Conservation (phyloP, 2,329 filamentous ascomycete genomes). For the Penicillium oxalicum region DNA sequence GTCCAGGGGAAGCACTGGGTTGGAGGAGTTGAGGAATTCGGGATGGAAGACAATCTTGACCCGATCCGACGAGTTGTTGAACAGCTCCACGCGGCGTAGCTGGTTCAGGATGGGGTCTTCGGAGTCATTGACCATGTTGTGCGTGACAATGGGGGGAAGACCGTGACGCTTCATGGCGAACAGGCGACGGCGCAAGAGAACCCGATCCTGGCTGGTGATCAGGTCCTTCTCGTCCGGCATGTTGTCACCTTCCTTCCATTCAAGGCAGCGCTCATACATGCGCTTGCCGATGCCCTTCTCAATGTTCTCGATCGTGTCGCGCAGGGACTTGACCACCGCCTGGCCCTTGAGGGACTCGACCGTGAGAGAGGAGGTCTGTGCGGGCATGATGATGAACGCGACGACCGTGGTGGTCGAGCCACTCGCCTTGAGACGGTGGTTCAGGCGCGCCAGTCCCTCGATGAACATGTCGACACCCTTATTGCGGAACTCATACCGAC, state of each 20-base stretch:
- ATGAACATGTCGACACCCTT: constrained; percentile 99
- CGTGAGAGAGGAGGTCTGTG: constrained; percentile 88
- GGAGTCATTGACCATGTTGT: constrained; percentile 94
- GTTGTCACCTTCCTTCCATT: constrained; percentile 91
- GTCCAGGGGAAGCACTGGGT: constrained; percentile 89
- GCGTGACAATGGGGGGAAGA: constrained; percentile 91
- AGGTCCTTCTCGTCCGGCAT: constrained; percentile 96
- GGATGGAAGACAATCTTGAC: constrained; percentile 98
- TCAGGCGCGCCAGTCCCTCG: constrained; percentile 87
- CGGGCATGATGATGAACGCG: constrained; percentile 98
- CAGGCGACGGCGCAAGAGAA: constrained; percentile 80
- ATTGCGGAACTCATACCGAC: constrained; percentile 95
- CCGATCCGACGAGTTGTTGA: constrained; percentile 90
- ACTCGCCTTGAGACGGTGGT: constrained; percentile 78
- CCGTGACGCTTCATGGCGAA: constrained; percentile 94
- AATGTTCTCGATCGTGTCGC: constrained; percentile 88
- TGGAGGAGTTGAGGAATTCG: constrained; percentile 92
- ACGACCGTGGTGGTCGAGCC: constrained; percentile 92
- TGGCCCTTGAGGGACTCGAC: constrained; percentile 95
- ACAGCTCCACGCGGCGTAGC: constrained; percentile 89
- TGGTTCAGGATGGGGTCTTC: constrained; percentile 96
- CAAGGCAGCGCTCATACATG: constrained; percentile 87
- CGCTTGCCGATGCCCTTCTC: constrained; percentile 88
- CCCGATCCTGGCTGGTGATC: constrained; percentile 84
- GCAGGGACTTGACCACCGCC: constrained; percentile 91